These are phyloP conservation scores for Arthrobotrys pseudoclavata DNA, from an alignment of 2,329 filamentous ascomycete genomes.

Conservation along the genomic window DNA sequence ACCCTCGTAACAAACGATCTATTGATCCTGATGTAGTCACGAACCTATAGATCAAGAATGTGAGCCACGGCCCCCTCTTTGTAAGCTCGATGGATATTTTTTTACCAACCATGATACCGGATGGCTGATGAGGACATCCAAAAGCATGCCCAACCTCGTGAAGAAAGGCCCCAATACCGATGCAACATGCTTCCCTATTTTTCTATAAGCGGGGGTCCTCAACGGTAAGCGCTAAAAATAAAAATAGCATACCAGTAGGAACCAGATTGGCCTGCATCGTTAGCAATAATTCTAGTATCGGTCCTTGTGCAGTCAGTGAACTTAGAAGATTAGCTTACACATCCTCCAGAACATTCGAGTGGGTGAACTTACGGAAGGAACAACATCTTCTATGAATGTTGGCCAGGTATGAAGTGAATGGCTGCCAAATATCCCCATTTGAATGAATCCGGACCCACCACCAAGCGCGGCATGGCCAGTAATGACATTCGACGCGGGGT, in stretches of 20 bases:
- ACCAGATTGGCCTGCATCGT: slow-evolving; percentile 87
- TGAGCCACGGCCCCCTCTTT: background rate
- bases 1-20: slow-evolving; percentile 62
- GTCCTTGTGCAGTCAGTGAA: slow-evolving; percentile 93
- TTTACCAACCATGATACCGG: slow-evolving; percentile 81
- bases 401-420: slow-evolving; percentile 94
- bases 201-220: slow-evolving; percentile 1
- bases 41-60: slow-evolving; percentile 23
- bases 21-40: slow-evolving; percentile 61
- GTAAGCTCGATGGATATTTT: background rate
- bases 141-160: slow-evolving; percentile 92
- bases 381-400: slow-evolving; percentile 87
- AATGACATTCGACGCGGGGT: slow-evolving; percentile 77
- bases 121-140: slow-evolving; percentile 89
- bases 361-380: slow-evolving; percentile 68
- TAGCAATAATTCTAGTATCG: slow-evolving; percentile 82
- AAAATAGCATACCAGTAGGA: slow-evolving; percentile 89
- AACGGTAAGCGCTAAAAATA: background rate
- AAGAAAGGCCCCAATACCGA: slow-evolving; percentile 85
- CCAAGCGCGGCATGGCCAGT: slow-evolving; percentile 88
- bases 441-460: slow-evolving; percentile 75
- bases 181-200: slow-evolving; percentile 49
- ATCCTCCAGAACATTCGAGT: background rate
- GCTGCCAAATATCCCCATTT: slow-evolving; percentile 91
- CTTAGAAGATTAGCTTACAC: slow-evolving; percentile 64